phyloP scores from a whole-genome alignment of 495 filamentous ascomycete genomes.

The Trichoderma parareesei region DNA sequence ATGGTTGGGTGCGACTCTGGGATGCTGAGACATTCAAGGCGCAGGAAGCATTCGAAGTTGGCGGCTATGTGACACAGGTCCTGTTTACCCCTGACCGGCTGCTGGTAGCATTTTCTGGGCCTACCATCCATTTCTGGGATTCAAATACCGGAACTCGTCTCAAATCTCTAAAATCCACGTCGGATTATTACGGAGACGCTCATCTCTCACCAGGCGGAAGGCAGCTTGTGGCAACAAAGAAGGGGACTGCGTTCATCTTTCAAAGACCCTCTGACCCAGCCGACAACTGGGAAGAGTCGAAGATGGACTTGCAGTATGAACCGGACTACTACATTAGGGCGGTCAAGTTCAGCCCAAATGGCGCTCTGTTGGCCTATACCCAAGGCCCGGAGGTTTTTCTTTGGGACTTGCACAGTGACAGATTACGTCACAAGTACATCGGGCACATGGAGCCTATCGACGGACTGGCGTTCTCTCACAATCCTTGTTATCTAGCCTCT shows the following conservation, averaged over 20 bases:
- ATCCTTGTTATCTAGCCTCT: background rate
- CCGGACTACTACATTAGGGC: background rate
- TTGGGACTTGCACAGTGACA: background rate
- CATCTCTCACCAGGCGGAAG: background rate
- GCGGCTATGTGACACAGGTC: background rate
- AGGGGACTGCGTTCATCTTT: background rate
- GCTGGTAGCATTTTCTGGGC: background rate
- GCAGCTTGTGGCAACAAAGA: background rate
- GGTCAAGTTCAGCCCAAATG: background rate
- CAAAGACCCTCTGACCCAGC: background rate
- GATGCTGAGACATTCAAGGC: background rate
- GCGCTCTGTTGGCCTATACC: background rate
- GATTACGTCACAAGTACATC: background rate
- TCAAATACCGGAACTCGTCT: background rate
- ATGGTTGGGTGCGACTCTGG: background rate
- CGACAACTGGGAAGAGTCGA: background rate
- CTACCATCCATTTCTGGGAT: background rate
- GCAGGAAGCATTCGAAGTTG: background rate
- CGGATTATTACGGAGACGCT: background rate
- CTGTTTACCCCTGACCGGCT: background rate
- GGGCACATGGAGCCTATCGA: background rate
- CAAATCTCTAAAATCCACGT: background rate
- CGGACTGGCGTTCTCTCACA: background rate
- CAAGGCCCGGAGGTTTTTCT: background rate
- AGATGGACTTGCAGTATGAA: background rate